Evolutionary conservation across 306 rosid species (phyloP).

Genomic region (Pyrus bretschneideri): DNA sequence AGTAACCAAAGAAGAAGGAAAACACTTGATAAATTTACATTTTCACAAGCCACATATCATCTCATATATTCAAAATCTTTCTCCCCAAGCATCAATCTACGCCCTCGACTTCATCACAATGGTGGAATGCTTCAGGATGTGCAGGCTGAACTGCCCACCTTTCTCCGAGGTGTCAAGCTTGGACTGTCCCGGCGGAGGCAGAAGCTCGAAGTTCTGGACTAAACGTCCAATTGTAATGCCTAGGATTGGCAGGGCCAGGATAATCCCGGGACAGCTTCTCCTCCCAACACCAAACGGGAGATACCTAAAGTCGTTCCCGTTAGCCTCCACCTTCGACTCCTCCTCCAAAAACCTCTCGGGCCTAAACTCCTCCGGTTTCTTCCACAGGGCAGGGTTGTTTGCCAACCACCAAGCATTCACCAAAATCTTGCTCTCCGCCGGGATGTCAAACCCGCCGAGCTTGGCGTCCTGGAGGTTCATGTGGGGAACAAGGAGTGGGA

Average conservation of each 20-base stretch:
- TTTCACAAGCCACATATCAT: neutral
- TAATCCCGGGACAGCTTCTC: slow-evolving; percentile 89
- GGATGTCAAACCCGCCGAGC: slow-evolving; percentile 64
- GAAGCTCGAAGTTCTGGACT: slow-evolving; percentile 77
- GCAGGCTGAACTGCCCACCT: slow-evolving; percentile 90
- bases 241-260: slow-evolving; percentile 77
- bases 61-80: neutral
- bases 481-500: slow-evolving; percentile 86
- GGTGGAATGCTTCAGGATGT: slow-evolving; percentile 78
- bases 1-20: neutral
- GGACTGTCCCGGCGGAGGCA: slow-evolving; percentile 72
- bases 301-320: slow-evolving; percentile 83
- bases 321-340: slow-evolving; percentile 77
- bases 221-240: slow-evolving; percentile 74
- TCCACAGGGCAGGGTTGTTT: slow-evolving; percentile 81
- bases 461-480: slow-evolving; percentile 85
- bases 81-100: neutral
- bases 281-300: slow-evolving; percentile 85
- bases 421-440: slow-evolving; percentile 77
- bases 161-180: slow-evolving; percentile 72
- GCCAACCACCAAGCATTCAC: slow-evolving; percentile 93
- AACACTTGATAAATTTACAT: neutral
- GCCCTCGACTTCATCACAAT: slow-evolving; percentile 66
- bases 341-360: slow-evolving; percentile 88
- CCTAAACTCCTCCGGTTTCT: slow-evolving; percentile 69